Percentiles rank a stretch among this genome's conserved stretches.
These are phyloP conservation scores for Aspergillus coremiiformis DNA, from an alignment of 495 filamentous ascomycete genomes.

Conservation along the genomic window DNA sequence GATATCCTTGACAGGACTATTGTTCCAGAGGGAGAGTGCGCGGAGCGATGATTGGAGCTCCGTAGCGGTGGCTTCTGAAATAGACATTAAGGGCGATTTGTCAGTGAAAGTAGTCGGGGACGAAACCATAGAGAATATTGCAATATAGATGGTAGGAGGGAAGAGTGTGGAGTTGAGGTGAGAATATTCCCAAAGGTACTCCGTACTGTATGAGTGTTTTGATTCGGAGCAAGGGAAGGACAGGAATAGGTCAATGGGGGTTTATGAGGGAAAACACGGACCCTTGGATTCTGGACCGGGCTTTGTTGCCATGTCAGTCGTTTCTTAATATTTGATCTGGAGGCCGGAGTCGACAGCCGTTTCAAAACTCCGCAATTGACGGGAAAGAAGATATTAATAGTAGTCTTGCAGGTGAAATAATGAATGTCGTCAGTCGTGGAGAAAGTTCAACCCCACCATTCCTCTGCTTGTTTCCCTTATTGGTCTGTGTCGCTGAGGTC, in stretches of 20 bases:
- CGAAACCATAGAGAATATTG: too few relatives aligned
- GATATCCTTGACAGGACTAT: conserved; percentile 30
- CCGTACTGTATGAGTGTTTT: not conserved
- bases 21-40: conserved; percentile 37
- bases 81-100: conserved; percentile 12
- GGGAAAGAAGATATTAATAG: conserved; percentile 4
- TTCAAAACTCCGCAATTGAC: not conserved
- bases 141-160: not conserved
- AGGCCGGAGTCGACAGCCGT: not conserved
- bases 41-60: conserved; percentile 42
- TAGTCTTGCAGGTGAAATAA: conserved; percentile 12
- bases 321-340: not conserved
- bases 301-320: conserved; percentile 17
- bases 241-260: not conserved
- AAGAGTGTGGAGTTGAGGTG: not conserved
- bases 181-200: not conserved
- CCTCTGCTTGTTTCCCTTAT: conserved; percentile 5
- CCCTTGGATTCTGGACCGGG: conserved; percentile 13
- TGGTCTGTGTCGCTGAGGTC: conserved; percentile 2
- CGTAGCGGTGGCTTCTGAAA: conserved; percentile 16
- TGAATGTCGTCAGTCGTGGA: conserved; percentile 21
- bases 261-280: conserved; percentile 4
- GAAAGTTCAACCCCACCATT: conserved; percentile 12
- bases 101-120: conserved; percentile 10
- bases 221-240: not conserved